phyloP scores from a whole-genome alignment of 345 rosid species.

The Bruguiera sexangula region DNA sequence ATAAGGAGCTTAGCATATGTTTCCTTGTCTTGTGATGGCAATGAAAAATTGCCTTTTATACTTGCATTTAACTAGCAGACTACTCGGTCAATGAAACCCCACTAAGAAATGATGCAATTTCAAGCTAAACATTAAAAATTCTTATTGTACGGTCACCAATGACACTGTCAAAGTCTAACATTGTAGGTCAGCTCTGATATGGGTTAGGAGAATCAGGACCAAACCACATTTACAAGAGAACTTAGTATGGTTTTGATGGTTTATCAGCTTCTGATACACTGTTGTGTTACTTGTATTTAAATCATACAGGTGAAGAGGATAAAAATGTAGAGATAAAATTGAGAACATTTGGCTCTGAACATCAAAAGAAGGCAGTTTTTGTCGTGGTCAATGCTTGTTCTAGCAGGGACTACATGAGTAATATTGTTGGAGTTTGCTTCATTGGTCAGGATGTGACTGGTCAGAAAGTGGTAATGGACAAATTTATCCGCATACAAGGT shows the following conservation, averaged over 20 bases:
- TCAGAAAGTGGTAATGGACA: slow-evolving; percentile 93
- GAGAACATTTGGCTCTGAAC: slow-evolving; percentile 65
- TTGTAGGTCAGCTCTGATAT: background rate
- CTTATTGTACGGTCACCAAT: background rate
- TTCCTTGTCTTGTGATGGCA: no score
- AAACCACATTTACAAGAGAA: background rate
- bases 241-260: background rate
- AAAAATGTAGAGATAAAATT: slow-evolving; percentile 88
- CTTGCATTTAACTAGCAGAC: no score
- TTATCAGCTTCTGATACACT: slow-evolving; percentile 1
- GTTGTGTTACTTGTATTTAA: background rate
- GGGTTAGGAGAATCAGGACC: background rate
- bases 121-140: background rate
- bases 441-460: slow-evolving; percentile 90
- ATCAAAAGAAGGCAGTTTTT: slow-evolving; percentile 61
- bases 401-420: slow-evolving; percentile 79
- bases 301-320: slow-evolving; percentile 76
- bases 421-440: slow-evolving; percentile 95
- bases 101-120: background rate
- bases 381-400: slow-evolving; percentile 92
- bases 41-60: no score
- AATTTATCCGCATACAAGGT: slow-evolving; percentile 85
- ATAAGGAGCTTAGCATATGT: no score
- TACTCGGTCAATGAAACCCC: no score
- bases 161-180: background rate